Evolutionary conservation across 2,329 filamentous ascomycete species (phyloP), one percentile per base, ranked within the genome.

Genomic region (Boeremia lycopersici): DNA sequence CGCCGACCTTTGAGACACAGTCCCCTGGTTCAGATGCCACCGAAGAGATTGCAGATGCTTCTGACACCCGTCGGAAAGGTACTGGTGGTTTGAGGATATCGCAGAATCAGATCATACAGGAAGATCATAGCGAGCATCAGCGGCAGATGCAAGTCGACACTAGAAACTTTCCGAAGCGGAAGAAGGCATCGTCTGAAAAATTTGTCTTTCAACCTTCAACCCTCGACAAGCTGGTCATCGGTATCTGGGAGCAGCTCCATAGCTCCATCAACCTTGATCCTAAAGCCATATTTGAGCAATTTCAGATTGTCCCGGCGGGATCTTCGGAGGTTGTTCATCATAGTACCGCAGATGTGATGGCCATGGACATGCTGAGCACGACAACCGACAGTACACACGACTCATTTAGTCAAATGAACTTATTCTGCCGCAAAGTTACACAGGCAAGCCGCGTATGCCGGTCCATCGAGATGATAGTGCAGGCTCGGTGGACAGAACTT

Each of bases 391-490:
- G 38, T 8, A 60, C 33, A 29, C 58, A 56, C 8, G 57, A 64
- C 17, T 67, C 63, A 1, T 79, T 79, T 57, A 76, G 69, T 29
- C 68, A 72, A 34, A 78, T 79, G 74, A 79, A 76, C 29, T 61
- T 77, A 0, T 73, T 79, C 23, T 76, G 77, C 39, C 71, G 76
- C 3, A 79, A 77, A 48, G 73, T 79, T n/a, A 79, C 76, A 29
- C 77, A 79, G 50, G 76, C 81, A n/a, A 82, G 80, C 60, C 77
- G 81, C 12, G 79, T 82, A 1, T 83, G 79, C 48, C 74, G 82
- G n/a, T 82, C 82, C 0, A 73, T 84, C n/a, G 82, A 85, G 64
- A 82, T 85, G 53, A 82, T 85, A 23, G 80, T 85, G 2, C 82
- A 85, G 61, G 81, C 82, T 4, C 78, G 81, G 28, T 85, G 83